These are phyloP conservation scores for Biscogniauxia marginata DNA, from an alignment of 2,329 filamentous ascomycete genomes.

Conservation along the genomic window DNA sequence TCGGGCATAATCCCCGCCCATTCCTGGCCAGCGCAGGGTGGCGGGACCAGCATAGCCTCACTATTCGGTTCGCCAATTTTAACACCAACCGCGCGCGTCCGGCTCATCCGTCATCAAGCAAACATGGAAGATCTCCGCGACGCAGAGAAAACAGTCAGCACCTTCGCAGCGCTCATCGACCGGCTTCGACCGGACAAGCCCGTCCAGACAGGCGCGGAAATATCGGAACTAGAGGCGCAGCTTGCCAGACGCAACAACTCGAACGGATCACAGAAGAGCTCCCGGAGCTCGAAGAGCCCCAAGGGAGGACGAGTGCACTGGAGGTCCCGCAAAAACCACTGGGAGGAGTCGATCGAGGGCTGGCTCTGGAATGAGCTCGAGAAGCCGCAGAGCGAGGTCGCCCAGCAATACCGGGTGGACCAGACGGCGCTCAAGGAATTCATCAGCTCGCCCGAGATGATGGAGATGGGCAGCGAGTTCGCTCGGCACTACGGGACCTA, in stretches of 20 bases:
- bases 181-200: slow-evolving; percentile 16
- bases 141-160: slow-evolving; percentile 22
- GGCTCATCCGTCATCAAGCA: background rate
- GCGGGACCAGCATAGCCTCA: background rate
- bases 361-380: slow-evolving; percentile 24
- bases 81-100: background rate
- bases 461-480: slow-evolving; percentile 27
- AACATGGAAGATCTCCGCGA: slow-evolving; percentile 28
- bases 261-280: slow-evolving; percentile 11
- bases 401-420: slow-evolving; percentile 19
- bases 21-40: background rate
- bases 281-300: slow-evolving; percentile 5
- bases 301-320: background rate
- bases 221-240: background rate
- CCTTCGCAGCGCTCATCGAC: slow-evolving; percentile 21
- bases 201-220: background rate
- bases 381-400: slow-evolving; percentile 18
- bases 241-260: slow-evolving; percentile 16
- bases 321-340: slow-evolving; percentile 17
- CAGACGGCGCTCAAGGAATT: slow-evolving; percentile 27
- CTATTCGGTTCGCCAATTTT: background rate
- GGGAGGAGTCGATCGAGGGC: slow-evolving; percentile 23
- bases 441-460: slow-evolving; percentile 24
- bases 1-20: background rate
- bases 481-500: slow-evolving; percentile 16